These are phyloP conservation scores for Claviceps purpurea DNA, from an alignment of 2,329 filamentous ascomycete species.

Conservation along the genomic window DNA sequence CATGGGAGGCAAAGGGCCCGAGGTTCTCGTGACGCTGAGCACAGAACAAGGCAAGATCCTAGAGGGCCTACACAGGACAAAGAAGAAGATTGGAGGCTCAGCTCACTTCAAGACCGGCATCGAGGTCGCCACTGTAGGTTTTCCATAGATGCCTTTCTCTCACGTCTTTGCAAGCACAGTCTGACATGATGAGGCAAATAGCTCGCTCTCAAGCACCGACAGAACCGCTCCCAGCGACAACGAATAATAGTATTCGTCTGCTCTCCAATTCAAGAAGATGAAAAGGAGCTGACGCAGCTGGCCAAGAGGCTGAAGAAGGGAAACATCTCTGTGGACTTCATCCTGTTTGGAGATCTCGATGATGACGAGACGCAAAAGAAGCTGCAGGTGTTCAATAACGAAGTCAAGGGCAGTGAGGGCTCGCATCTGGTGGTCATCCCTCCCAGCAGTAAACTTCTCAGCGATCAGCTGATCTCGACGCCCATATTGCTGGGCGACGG, in stretches of 20 bases:
- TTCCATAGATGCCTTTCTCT: not conserved
- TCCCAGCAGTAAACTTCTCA: conserved; percentile 81
- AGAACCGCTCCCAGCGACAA: conserved; percentile 94
- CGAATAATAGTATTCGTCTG: conserved; percentile 96
- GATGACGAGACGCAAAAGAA: conserved; percentile 84
- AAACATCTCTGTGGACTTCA: conserved; percentile 84
- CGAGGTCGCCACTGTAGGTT: conserved; percentile 78
- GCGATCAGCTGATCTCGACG: conserved; percentile 78
- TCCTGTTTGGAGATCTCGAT: conserved; percentile 87
- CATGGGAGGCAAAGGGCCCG: conserved; percentile 95
- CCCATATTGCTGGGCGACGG: conserved; percentile 82
- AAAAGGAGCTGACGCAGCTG: conserved; percentile 76
- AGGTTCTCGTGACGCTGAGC: conserved; percentile 91
- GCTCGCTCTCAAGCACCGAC: conserved; percentile 93
- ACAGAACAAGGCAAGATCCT: conserved; percentile 93
- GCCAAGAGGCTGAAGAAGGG: conserved; percentile 99
- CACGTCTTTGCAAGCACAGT: too few relatives aligned
- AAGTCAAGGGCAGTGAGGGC: conserved; percentile 81
- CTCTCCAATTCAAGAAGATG: conserved; percentile 78
- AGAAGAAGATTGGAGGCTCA: conserved; percentile 78
- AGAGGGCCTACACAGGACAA: conserved; percentile 78
- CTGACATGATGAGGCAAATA: conserved; percentile 23
- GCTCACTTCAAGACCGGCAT: conserved; percentile 86
- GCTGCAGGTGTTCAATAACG: conserved; percentile 84
- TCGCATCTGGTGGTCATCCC: conserved; percentile 85